A percentile compares a stretch with the other conserved stretches of the same genome.
phyloP scores from a whole-genome alignment of 2,329 filamentous ascomycete genomes.

The Scedosporium aurantiacum region DNA sequence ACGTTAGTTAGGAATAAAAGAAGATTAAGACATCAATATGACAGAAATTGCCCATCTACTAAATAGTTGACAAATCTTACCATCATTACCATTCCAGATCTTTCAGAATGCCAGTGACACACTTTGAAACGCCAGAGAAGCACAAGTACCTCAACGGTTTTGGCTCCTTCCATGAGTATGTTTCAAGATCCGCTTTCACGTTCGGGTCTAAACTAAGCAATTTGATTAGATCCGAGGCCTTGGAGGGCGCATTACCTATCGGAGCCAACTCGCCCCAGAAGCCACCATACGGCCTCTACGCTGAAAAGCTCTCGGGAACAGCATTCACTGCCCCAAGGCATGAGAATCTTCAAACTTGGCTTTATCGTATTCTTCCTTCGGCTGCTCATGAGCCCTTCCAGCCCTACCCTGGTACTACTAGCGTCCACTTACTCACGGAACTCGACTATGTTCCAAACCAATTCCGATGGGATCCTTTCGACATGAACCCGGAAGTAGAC shows the following conservation, averaged over 20 bases:
- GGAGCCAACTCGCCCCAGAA: constrained; percentile 77
- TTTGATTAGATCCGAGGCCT: constrained; percentile 41
- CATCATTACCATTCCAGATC: too few relatives aligned
- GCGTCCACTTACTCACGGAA: constrained; percentile 22
- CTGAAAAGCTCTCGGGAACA: constrained; percentile 66
- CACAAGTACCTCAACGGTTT: constrained; percentile 76
- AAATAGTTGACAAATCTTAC: too few relatives aligned
- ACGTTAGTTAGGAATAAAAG: too few relatives aligned
- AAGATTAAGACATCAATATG: too few relatives aligned
- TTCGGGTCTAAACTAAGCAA: neutral
- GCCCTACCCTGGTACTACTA: constrained; percentile 22
- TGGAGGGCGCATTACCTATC: constrained; percentile 63
- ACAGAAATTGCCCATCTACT: too few relatives aligned
- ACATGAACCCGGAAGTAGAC: constrained; percentile 40
- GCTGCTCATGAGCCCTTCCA: constrained; percentile 48
- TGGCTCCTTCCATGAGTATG: constrained; percentile 64
- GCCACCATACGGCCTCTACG: constrained; percentile 66
- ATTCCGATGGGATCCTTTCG: constrained; percentile 68
- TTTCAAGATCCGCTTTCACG: constrained; percentile 5
- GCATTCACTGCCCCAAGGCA: constrained; percentile 59
- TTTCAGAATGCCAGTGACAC: constrained; percentile 36
- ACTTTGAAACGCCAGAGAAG: constrained; percentile 37
- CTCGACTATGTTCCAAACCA: constrained; percentile 72
- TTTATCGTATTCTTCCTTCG: constrained; percentile 58
- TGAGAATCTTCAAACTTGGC: constrained; percentile 61